Conservation (phyloP, 1,284 basidiomycete species). For the Ustilago trichophora region DNA sequence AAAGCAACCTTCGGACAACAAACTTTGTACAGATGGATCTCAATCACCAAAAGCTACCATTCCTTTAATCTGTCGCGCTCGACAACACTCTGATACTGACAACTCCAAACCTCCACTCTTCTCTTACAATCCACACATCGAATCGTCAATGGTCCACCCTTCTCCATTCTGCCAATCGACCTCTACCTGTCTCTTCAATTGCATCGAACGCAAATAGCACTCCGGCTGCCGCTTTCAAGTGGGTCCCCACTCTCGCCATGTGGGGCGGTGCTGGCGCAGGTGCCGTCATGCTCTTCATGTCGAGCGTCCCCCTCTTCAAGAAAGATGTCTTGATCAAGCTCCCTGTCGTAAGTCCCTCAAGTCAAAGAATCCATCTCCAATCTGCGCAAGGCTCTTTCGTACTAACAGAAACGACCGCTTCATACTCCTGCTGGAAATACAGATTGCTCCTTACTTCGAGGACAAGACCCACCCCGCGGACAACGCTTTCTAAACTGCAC, state of each 20-base stretch:
- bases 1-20: too few species aligned
- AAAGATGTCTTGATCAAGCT: constrained; percentile 58
- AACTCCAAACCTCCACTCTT: too few species aligned
- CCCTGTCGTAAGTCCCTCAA: constrained; percentile 39
- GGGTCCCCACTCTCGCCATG: constrained; percentile 54
- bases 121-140: too few species aligned
- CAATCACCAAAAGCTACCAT: too few species aligned
- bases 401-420: too few species aligned
- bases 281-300: constrained; percentile 58
- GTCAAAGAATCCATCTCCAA: neutral
- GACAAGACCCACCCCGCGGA: constrained; percentile 50
- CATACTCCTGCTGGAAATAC: too few species aligned
- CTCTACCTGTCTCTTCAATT: too few species aligned
- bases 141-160: too few species aligned
- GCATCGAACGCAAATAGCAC: too few species aligned
- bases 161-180: neutral
- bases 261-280: constrained; percentile 59
- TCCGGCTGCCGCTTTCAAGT: constrained; percentile 45
- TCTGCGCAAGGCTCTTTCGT: neutral
- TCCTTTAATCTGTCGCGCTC: too few species aligned
- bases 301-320: constrained; percentile 59
- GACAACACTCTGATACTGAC: too few species aligned
- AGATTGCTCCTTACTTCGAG: constrained; percentile 51
- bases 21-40: too few species aligned
- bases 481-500: constrained; percentile 39